phyloP scores from a whole-genome alignment of 2,329 filamentous ascomycete species.

The Berkeleyomyces basicola region DNA sequence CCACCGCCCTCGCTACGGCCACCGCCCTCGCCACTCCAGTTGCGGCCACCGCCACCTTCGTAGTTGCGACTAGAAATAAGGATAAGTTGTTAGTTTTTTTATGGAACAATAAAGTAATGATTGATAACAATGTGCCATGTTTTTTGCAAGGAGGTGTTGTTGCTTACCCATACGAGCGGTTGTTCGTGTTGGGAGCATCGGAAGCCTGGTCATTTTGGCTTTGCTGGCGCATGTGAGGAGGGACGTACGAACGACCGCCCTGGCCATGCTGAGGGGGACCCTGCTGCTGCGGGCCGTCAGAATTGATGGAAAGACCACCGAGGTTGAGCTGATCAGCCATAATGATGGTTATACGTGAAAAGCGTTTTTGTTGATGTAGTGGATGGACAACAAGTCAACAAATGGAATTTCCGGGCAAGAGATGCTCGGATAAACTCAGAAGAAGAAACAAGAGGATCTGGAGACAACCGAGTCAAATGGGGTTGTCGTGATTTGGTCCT shows the following conservation, averaged over 20 bases:
- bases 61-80: constrained; percentile 3
- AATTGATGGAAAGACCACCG: constrained; percentile 41
- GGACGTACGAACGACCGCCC: constrained; percentile 54
- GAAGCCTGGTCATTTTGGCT: constrained; percentile 15
- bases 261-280: constrained; percentile 13
- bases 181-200: constrained; percentile 35
- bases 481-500: neutral
- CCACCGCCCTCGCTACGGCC: constrained; percentile 18
- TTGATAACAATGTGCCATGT: neutral
- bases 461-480: neutral
- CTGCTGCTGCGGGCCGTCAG: constrained; percentile 22
- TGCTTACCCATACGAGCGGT: constrained; percentile 46
- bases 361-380: neutral
- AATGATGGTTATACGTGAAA: constrained; percentile 20
- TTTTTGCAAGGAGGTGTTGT: neutral
- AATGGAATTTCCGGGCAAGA: neutral
- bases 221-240: constrained; percentile 61
- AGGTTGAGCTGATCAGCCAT: constrained; percentile 82
- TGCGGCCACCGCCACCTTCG: constrained; percentile 2
- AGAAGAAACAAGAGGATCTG: neutral
- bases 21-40: constrained; percentile 27
- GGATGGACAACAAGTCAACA: neutral
- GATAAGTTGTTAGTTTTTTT: neutral
- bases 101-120: neutral
- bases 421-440: neutral